Conservation (phyloP, 768 basidiomycete genomes). For the Kwoniella botswanensis region DNA sequence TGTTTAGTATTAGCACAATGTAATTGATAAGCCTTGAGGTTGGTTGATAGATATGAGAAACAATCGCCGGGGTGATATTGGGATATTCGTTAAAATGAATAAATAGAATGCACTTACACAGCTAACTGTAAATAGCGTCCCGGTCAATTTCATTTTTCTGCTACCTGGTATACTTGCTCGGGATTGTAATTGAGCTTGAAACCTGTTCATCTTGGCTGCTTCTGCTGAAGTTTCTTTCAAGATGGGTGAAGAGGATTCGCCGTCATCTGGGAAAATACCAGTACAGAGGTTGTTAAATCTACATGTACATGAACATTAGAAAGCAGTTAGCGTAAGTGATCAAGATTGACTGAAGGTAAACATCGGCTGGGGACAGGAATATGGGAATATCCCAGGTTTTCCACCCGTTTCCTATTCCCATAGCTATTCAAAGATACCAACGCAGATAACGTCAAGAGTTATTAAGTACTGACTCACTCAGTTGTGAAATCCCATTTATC, state of each 20-base stretch:
- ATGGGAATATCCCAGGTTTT: too few relatives aligned
- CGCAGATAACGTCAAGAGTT: too few relatives aligned
- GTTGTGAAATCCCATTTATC: constrained; percentile 15
- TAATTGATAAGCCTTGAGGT: neutral
- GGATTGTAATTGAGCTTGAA: neutral
- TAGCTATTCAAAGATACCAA: too few relatives aligned
- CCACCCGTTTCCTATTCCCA: too few relatives aligned
- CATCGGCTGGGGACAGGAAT: too few relatives aligned
- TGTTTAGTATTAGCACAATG: neutral
- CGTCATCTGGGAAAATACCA: constrained; percentile 10
- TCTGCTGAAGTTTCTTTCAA: constrained; percentile 9
- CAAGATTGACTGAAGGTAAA: too few relatives aligned
- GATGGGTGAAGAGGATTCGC: constrained; percentile 4
- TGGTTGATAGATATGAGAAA: too few relatives aligned
- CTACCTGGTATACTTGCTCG: neutral
- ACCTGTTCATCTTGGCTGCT: neutral
- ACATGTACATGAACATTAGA: too few relatives aligned
- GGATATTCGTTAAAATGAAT: neutral
- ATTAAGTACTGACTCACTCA: neutral
- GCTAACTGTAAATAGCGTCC: constrained; percentile 5
- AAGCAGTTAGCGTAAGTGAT: neutral
- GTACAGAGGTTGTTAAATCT: constrained; percentile 11
- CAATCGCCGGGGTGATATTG: too few relatives aligned
- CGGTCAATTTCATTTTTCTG: neutral
- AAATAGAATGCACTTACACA: constrained; percentile 2